Base-by-base conservation (phyloP, 805 yeast genomes). In the Saccharomyces jurei region DNA sequence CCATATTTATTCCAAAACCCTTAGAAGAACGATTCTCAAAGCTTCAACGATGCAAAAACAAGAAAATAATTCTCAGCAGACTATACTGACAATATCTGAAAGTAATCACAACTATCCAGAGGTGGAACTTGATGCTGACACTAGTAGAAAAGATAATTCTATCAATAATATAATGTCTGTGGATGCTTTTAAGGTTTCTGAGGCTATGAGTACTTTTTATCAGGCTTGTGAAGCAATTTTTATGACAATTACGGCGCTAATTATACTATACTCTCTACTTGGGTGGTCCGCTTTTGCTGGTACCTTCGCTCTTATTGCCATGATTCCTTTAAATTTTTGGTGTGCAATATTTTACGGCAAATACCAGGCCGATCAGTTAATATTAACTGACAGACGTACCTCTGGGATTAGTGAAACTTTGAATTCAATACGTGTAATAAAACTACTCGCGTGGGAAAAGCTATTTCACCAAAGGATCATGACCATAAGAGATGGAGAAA, bases 391-490 rank as follows among this genome's bases (percentile, higher is more conserved):
- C 69, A 80, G 80, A 68, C 81, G 97, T 69, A 86, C 90, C 55
- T 94, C 88, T 66, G 87, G 86, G 69, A 79, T 90, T 63, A 90
- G 88, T 69, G 97, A 89, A 71, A 80, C 92, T 9, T 81, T 89
- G 64, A 90, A 84, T 70, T 82, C 89, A 60, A 90, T 89, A 58
- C 79, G 96, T 68, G 87, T 90, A 63, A 84, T 89, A 75, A 89
- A 89, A 71, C 87, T 85, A 64, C 89, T 89, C 69, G 96, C 94
- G 2, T 89, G 97, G 97, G 97, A 89, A 68, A 77, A 80, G 46
- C 75, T 31, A 13, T 31, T 31, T 14, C 13, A 31, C 14, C 36
- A 13, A 14, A 31, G 14, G 36, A 31, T 31, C 6, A 31, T 31
- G 17, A 13, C 4, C 36, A 13, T 3, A 31, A 31, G 36, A 14